phyloP scores from a whole-genome alignment of 345 rosid species.

The Arabidopsis thaliana region DNA sequence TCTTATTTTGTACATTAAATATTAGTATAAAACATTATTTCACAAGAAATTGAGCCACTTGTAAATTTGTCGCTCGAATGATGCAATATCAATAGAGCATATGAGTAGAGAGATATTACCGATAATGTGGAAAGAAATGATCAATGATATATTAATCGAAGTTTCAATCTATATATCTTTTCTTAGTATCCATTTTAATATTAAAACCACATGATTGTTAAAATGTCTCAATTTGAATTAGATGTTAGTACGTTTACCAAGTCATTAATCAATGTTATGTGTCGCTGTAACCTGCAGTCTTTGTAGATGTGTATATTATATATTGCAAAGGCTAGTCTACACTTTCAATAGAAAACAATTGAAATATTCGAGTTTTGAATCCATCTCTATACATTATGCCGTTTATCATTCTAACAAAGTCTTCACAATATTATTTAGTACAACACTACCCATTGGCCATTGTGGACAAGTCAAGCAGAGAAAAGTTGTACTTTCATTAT shows the following conservation, averaged over 20 bases:
- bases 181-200: neutral
- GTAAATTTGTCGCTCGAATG: constrained; percentile 6
- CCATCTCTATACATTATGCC: neutral
- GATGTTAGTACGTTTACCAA: neutral
- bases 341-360: neutral
- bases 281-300: neutral
- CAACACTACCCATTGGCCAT: too few relatives aligned
- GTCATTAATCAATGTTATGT: neutral
- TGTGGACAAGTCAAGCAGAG: too few relatives aligned
- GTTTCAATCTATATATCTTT: neutral
- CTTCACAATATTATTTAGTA: too few relatives aligned
- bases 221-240: neutral
- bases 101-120: neutral
- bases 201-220: neutral
- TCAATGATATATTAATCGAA: neutral
- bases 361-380: neutral
- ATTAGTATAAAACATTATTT: neutral
- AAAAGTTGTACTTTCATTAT: too few relatives aligned
- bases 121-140: constrained; percentile 12
- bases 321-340: neutral
- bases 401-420: neutral
- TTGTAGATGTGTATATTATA: neutral
- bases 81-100: neutral
- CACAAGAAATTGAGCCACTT: constrained; percentile 1
- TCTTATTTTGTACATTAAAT: neutral